Evolutionary conservation across 371 early-diverging fungal species (phyloP), one percentile per base, ranked within the genome.

Genomic region (Mortierella sp.): DNA sequence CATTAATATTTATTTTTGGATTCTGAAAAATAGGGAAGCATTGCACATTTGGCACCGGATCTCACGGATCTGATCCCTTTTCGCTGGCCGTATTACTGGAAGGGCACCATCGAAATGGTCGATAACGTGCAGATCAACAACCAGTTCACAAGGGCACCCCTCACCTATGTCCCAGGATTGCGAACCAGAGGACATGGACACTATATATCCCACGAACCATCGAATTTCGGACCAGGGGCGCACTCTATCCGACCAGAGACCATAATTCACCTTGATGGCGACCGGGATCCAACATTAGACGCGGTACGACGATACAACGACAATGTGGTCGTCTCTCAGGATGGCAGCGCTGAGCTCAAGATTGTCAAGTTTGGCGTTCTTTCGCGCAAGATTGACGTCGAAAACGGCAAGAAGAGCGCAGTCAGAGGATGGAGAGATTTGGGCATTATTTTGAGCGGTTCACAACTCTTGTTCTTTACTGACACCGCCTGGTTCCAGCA

Each of bases 371-470:
- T 91, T 27, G 96, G 95, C 0, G 89, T 91, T 21, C 87, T 96
- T 41, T 88, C 91, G 46, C 91, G 96, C 68, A 96, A 96, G 84
- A 91, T 94, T 75, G 96, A 96, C 72, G 78, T 93, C 24, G 94
- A 93, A 48, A 89, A 92, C 41, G 95, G 95, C n/a, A 92, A 92
- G 73, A 93, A 93, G 60, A 92, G 94, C 14, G 90, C 92, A 3
- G 89, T 92, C 51, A 91, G 96, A 11, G 91, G 93, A 41, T 96
- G 96, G 96, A 90, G 94, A 87, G 91, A 93, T 7, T 91, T 94
- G 68, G 95, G 95, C 74, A 91, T 95, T 60, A 93, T 96, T 21
- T 83, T 96, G 55, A 94, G 94, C 79, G 96, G 96, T 38, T 95
- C 93, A 56, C 95, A 95, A 73, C 88, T 96, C 74, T 91, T 96